Base-by-base conservation (phyloP, 768 basidiomycete species). In the Hypsizygus marmoreus region DNA sequence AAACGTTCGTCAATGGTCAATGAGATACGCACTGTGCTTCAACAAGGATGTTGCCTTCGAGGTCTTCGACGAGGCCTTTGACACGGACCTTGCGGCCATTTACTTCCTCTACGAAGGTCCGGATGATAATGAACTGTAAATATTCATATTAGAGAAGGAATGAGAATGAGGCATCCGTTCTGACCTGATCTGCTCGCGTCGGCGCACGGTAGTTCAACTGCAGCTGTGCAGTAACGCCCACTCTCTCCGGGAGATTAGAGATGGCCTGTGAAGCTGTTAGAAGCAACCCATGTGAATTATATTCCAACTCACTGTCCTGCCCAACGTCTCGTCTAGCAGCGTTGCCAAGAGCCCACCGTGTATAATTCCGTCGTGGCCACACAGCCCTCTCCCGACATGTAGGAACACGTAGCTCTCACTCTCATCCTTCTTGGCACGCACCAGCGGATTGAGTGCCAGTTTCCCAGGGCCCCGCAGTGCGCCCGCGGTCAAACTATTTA, bases 321-420 rank as follows among this genome's bases (percentile, higher is more conserved):
- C 85, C 32, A 97, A 61, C 12, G 75, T 73, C 72, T 99, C 95
- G 52, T 99, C 95, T 44, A 97, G 63, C 13, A 98, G 65, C 2
- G 93, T 97, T 29, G 94, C 92, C 14, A 98, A 72, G 47, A 98
- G 58, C 1, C 95, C 95, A 0, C 95, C 95, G 56, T 99, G 95
- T 2, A 97, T 71, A 50, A 99, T 93, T 0, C 95, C 95, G 65
- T 95, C 93, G 51, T 95, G 88, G 3, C 91, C 95, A 59, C 95
- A 98, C 40, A 98, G 51, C 2, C 85, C 88, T 31, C 88, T 69
- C 1, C 95, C 95, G 2, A 97, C 72, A 57, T 97, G 95, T 1
- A 94, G 44, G 48, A 97, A 70, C 4, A 82, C 72, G 20, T 82
- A 59, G 8, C 80, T 79, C 66, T 92, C 90, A 9, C 73, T 74